A percentile compares a stretch with the other conserved stretches of the same genome.
Evolutionary conservation across 768 basidiomycete species (phyloP).

Genomic region (Macrolepiota fuliginosa): DNA sequence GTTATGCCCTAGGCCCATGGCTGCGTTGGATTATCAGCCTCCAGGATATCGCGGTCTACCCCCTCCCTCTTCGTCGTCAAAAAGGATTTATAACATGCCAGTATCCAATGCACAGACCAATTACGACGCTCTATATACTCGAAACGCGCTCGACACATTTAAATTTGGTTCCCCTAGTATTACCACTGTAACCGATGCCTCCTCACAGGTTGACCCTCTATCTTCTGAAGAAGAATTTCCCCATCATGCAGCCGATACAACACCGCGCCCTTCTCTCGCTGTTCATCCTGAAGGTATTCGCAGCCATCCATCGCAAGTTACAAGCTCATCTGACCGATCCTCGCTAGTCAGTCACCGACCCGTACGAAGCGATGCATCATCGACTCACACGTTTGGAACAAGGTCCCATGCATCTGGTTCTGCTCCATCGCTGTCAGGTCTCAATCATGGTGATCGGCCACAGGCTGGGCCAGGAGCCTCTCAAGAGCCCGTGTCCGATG

Average conservation of each 20-base stretch:
- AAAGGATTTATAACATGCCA: slow-evolving; percentile 11
- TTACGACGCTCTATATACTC: slow-evolving; percentile 33
- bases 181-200: slow-evolving; percentile 32
- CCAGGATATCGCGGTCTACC: slow-evolving; percentile 6
- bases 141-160: slow-evolving; percentile 44
- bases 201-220: slow-evolving; percentile 18
- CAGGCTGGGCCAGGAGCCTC: background rate
- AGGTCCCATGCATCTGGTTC: slow-evolving; percentile 42
- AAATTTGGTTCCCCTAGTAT: slow-evolving; percentile 43
- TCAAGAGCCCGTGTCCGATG: slow-evolving; percentile 1
- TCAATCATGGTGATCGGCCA: slow-evolving; percentile 21
- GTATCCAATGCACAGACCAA: background rate
- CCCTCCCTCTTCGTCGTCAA: slow-evolving; percentile 8
- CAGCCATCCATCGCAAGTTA: slow-evolving; percentile 30
- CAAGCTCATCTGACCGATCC: background rate
- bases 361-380: slow-evolving; percentile 37
- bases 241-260: slow-evolving; percentile 36
- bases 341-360: slow-evolving; percentile 9
- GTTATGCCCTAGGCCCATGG: background rate
- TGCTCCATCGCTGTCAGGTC: slow-evolving; percentile 38
- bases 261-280: slow-evolving; percentile 49
- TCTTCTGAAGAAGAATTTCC: slow-evolving; percentile 33
- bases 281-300: slow-evolving; percentile 22
- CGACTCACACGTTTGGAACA: slow-evolving; percentile 48
- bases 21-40: slow-evolving; percentile 8